A percentile compares a stretch with the other conserved stretches of the same genome.
Evolutionary conservation across 345 rosid species (phyloP).

Genomic region (Linum trigynum): DNA sequence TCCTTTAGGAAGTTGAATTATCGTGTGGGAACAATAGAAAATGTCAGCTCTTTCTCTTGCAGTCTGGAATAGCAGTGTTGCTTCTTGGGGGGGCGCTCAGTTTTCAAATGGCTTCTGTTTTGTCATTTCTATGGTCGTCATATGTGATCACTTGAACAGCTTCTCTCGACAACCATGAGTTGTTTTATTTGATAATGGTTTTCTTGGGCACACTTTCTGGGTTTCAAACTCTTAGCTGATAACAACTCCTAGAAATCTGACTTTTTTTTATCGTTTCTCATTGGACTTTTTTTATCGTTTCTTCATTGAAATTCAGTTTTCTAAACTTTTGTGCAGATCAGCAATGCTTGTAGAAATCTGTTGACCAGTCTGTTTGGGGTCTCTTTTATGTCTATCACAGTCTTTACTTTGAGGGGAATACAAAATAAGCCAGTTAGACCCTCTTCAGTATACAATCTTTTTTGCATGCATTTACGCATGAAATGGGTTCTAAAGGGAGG

Average conservation of each 20-base stretch:
- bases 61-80: too few species aligned
- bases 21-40: too few species aligned
- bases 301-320: neutral
- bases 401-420: slow-evolving; percentile 11
- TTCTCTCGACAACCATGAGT: too few species aligned
- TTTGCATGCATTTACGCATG: slow-evolving; percentile 68
- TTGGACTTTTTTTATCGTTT: neutral
- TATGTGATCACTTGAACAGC: too few species aligned
- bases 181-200: too few species aligned
- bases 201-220: too few species aligned
- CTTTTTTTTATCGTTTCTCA: neutral
- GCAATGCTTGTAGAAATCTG: neutral
- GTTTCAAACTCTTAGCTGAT: too few species aligned
- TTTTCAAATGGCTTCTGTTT: too few species aligned
- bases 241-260: neutral
- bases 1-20: too few species aligned
- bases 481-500: slow-evolving; percentile 89
- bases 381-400: slow-evolving; percentile 14
- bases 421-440: neutral
- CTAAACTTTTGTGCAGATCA: slow-evolving; percentile 14
- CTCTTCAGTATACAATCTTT: slow-evolving; percentile 9
- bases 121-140: too few species aligned
- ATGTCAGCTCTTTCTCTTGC: too few species aligned
- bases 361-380: slow-evolving; percentile 3
- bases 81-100: too few species aligned